Percentiles rank a stretch among this genome's conserved stretches.
Conservation (phyloP, 192 early-diverging fungal species). For the Anaeromyces robustus region DNA sequence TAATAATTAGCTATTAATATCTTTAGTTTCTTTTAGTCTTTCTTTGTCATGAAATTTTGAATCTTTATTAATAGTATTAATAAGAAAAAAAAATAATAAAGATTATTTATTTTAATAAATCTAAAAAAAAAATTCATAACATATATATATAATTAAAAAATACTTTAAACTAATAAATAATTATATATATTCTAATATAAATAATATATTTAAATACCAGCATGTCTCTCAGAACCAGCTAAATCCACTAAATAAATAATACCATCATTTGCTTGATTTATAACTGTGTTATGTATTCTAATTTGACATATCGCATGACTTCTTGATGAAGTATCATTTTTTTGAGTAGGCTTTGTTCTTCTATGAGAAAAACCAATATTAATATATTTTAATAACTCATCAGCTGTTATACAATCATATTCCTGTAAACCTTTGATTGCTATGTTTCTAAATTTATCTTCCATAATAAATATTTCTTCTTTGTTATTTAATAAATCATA, state of each 20-base stretch:
- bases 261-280: slow-evolving; percentile 20
- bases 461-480: slow-evolving; percentile 14
- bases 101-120: too few relatives aligned
- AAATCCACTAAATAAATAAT: slow-evolving; percentile 30
- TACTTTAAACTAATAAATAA: neutral
- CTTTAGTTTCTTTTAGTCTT: slow-evolving; percentile 20
- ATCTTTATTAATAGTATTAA: too few relatives aligned
- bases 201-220: neutral
- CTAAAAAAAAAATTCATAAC: too few relatives aligned
- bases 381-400: slow-evolving; percentile 15
- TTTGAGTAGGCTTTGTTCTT: slow-evolving; percentile 4
- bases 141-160: too few relatives aligned
- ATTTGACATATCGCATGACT: slow-evolving; percentile 8
- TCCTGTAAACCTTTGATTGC: slow-evolving; percentile 10
- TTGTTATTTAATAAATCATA: slow-evolving; percentile 16
- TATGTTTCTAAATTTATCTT: slow-evolving; percentile 19
- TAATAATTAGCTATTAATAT: slow-evolving; percentile 30
- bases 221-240: slow-evolving; percentile 23
- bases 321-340: slow-evolving; percentile 12
- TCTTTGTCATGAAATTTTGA: slow-evolving; percentile 22
- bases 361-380: slow-evolving; percentile 5
- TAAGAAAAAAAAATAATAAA: too few relatives aligned
- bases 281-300: slow-evolving; percentile 13
- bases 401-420: slow-evolving; percentile 7
- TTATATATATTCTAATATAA: too few relatives aligned